phyloP scores from a whole-genome alignment of 345 rosid species.

The Theobroma cacao region DNA sequence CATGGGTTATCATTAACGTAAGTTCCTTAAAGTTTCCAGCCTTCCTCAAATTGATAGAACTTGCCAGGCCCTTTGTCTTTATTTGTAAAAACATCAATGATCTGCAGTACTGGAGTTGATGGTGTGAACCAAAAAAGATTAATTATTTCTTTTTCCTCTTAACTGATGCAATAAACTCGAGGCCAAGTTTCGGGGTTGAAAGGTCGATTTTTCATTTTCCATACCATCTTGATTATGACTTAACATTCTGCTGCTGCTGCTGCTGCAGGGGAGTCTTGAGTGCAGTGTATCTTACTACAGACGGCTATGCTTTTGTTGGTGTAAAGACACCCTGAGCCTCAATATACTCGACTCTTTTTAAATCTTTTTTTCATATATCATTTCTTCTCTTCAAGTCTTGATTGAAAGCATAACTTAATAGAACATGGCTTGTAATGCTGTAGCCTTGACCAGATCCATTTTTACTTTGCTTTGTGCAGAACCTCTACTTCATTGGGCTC shows the following conservation, averaged over 20 bases:
- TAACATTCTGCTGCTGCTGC: not conserved
- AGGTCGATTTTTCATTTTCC: no score
- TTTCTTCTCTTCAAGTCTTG: not conserved
- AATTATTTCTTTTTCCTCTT: no score
- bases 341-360: no score
- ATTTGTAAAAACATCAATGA: not conserved
- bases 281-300: slow-evolving; percentile 50
- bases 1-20: slow-evolving; percentile 87
- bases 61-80: not conserved
- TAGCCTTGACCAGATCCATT: not conserved
- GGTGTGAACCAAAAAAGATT: not conserved
- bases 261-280: slow-evolving; percentile 72
- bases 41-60: not conserved
- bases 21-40: slow-evolving; percentile 15
- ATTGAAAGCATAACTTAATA: no score
- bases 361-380: not conserved
- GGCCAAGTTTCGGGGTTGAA: no score
- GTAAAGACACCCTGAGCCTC: slow-evolving; percentile 36
- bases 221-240: no score
- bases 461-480: slow-evolving; percentile 30
- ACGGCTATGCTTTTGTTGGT: slow-evolving; percentile 60
- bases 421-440: no score
- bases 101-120: not conserved
- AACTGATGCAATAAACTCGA: not conserved
- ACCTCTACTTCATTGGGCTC: slow-evolving; percentile 87